phyloP scores from a whole-genome alignment of 1,284 basidiomycete genomes.

The Caloboletus firmus region DNA sequence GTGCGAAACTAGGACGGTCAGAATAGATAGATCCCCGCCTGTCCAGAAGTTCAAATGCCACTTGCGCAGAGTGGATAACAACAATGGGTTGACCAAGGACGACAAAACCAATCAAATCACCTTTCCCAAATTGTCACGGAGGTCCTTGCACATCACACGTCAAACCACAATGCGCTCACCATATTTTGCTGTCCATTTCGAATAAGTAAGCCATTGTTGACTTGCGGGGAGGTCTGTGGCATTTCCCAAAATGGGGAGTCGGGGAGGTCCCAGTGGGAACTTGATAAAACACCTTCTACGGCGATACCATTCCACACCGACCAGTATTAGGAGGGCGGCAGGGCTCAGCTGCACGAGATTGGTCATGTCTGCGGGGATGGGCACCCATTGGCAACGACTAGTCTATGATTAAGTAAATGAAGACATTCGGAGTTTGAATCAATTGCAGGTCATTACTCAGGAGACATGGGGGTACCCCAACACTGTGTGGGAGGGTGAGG shows the following conservation, averaged over 20 bases:
- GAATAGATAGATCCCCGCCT: slow-evolving; percentile 9
- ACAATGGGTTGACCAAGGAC: slow-evolving; percentile 11
- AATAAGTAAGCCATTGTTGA: slow-evolving; percentile 7
- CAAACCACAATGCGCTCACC: neutral
- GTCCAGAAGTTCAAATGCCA: slow-evolving; percentile 5
- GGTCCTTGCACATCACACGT: neutral
- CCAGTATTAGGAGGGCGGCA: neutral
- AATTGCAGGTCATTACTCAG: too few species aligned
- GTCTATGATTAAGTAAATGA: too few species aligned
- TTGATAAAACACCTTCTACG: neutral
- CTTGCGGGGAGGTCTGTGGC: neutral
- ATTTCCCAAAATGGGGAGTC: slow-evolving; percentile 4
- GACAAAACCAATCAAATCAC: slow-evolving; percentile 2
- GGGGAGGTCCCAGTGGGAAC: slow-evolving; percentile 6
- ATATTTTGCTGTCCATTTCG: slow-evolving; percentile 3
- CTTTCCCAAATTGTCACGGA: neutral
- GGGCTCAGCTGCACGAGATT: neutral
- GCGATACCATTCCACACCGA: slow-evolving; percentile 1
- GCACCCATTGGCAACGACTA: neutral
- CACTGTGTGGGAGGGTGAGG: too few species aligned
- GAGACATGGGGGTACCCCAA: too few species aligned
- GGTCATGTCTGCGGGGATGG: neutral
- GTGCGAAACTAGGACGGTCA: slow-evolving; percentile 6
- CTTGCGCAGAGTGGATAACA: neutral
- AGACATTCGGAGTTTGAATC: too few species aligned